Evolutionary conservation across 2,329 filamentous ascomycete genomes (phyloP).

Genomic region (Calycina herbarum): DNA sequence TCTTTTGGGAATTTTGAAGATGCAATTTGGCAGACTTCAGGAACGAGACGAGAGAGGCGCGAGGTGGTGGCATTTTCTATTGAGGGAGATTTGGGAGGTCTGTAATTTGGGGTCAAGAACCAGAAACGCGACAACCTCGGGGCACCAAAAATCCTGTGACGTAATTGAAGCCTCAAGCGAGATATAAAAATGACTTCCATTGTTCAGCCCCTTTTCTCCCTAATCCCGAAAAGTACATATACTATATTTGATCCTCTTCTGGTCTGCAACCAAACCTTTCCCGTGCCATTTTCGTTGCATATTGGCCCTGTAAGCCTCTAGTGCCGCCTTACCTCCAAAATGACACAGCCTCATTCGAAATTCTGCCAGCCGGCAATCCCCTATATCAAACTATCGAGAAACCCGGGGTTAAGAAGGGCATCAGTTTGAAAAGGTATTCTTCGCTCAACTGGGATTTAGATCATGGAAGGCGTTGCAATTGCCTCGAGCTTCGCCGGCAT

Average conservation of each 20-base stretch:
- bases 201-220: no score
- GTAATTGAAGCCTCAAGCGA: neutral
- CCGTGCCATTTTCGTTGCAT: no score
- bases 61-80: constrained; percentile 32
- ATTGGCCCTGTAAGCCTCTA: no score
- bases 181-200: neutral
- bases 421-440: no score
- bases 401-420: no score
- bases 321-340: no score
- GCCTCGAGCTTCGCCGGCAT: neutral
- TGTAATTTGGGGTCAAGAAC: neutral
- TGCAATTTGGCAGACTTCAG: constrained; percentile 51
- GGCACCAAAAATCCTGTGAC: neutral
- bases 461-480: neutral
- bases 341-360: no score
- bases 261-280: no score
- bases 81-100: neutral
- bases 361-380: no score
- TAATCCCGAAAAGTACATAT: no score
- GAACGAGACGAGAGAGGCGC: constrained; percentile 50
- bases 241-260: no score
- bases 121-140: neutral
- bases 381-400: no score
- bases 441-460: neutral
- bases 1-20: constrained; percentile 45